phyloP scores from a whole-genome alignment of 2,329 filamentous ascomycete genomes.

The Exophiala oligosperma region DNA sequence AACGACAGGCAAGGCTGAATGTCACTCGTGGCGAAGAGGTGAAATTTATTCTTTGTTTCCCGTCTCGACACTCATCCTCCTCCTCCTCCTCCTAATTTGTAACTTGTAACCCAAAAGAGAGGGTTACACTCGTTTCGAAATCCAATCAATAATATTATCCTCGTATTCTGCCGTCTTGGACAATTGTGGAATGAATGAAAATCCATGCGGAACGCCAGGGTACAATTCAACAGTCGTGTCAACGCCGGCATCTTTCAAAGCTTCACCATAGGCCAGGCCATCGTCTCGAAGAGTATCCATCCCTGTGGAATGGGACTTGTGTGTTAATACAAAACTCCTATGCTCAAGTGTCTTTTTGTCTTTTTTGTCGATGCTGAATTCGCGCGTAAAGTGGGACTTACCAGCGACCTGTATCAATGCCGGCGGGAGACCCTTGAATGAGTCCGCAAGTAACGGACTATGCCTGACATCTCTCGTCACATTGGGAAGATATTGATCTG shows the following conservation, averaged over 20 bases:
- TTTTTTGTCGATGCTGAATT: background rate
- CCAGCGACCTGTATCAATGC: constrained; percentile 5
- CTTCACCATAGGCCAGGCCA: constrained; percentile 24
- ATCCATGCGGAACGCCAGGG: constrained; percentile 33
- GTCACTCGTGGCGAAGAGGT: no score
- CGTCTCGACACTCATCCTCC: no score
- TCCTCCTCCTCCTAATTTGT: no score
- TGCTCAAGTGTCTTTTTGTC: no score
- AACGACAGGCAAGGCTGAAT: no score
- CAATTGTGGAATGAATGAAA: background rate
- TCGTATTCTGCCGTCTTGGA: background rate
- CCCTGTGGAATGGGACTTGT: constrained; percentile 2
- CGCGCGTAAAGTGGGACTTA: background rate
- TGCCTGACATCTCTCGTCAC: background rate
- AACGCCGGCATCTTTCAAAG: constrained; percentile 25
- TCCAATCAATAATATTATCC: background rate
- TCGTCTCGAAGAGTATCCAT: constrained; percentile 30
- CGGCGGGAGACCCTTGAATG: background rate
- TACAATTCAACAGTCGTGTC: constrained; percentile 32
- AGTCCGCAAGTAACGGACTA: constrained; percentile 4
- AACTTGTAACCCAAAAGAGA: no score
- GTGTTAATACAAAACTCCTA: no score
- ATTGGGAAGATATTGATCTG: constrained; percentile 4
- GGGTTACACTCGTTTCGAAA: background rate
- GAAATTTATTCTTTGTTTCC: no score